phyloP scores from a whole-genome alignment of 176 grass and related monocot species.

The Zoysia japonica region DNA sequence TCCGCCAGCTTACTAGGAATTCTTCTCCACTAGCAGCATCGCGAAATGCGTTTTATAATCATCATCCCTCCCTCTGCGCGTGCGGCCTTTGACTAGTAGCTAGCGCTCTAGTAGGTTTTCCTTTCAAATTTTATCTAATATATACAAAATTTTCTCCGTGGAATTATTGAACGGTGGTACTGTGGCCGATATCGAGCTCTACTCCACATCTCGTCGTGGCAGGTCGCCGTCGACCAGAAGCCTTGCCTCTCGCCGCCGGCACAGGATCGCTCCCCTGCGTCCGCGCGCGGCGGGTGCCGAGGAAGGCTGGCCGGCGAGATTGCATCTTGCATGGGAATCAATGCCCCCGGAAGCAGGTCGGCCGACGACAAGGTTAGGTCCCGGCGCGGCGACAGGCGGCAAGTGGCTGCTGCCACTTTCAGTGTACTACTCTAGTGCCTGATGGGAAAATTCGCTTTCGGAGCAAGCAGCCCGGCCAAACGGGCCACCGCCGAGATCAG shows the following conservation, averaged over 20 bases:
- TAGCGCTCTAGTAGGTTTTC: no score
- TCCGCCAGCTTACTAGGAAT: not conserved
- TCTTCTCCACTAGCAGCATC: not conserved
- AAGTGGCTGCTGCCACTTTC: not conserved
- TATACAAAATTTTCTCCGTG: no score
- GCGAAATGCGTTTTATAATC: not conserved
- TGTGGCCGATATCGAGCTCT: no score
- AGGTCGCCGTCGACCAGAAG: no score
- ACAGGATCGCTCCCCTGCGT: no score
- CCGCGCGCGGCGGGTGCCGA: no score
- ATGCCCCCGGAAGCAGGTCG: not conserved
- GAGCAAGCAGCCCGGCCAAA: not conserved
- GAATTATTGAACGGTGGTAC: not conserved
- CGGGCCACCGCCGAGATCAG: not conserved
- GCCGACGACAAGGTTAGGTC: not conserved
- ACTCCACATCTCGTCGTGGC: no score
- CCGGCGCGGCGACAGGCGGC: not conserved
- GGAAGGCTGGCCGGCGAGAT: no score
- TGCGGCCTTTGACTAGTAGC: not conserved
- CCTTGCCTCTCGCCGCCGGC: no score
- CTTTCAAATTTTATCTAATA: no score
- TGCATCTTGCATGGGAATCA: no score
- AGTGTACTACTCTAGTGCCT: not conserved
- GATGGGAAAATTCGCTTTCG: not conserved
- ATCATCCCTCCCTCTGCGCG: no score